Conservation (phyloP, 805 yeast species). For the Candida gorgasii region DNA sequence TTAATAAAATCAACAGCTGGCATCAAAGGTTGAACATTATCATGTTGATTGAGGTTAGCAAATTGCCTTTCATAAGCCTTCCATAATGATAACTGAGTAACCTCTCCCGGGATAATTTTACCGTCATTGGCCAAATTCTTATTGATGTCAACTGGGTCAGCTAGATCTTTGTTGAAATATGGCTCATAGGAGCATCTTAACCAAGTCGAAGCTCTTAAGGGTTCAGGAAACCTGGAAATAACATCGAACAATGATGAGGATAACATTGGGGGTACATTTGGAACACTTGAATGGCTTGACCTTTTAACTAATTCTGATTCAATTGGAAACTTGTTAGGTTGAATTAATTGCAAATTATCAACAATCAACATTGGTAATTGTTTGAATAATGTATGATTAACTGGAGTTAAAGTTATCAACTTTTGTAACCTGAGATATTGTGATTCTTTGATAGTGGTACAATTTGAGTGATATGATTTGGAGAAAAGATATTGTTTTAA, state of each 20-base stretch:
- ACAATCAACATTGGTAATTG: conserved; percentile 61
- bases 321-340: conserved; percentile 28
- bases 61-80: conserved; percentile 90
- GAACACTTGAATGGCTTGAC: conserved; percentile 49
- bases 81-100: conserved; percentile 95
- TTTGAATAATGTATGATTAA: conserved; percentile 51
- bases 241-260: conserved; percentile 56
- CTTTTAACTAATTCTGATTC: conserved; percentile 49
- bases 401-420: conserved; percentile 50
- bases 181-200: conserved; percentile 89
- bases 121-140: conserved; percentile 5
- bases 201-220: conserved; percentile 92
- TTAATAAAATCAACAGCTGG: conserved; percentile 98
- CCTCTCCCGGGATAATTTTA: conserved; percentile 59
- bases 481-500: conserved; percentile 77
- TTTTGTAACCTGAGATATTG: conserved; percentile 45
- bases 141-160: conserved; percentile 23
- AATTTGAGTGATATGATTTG: conserved; percentile 43
- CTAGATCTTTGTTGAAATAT: conserved; percentile 22
- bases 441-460: conserved; percentile 30
- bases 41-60: conserved; percentile 56
- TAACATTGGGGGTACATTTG: conserved; percentile 63
- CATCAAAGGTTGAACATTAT: conserved; percentile 46
- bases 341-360: conserved; percentile 31
- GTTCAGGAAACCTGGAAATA: conserved; percentile 71